Percentiles rank a stretch among this genome's conserved stretches.
Evolutionary conservation across 2,329 filamentous ascomycete genomes (phyloP).

Genomic region (Aspergillus hiratsukae): DNA sequence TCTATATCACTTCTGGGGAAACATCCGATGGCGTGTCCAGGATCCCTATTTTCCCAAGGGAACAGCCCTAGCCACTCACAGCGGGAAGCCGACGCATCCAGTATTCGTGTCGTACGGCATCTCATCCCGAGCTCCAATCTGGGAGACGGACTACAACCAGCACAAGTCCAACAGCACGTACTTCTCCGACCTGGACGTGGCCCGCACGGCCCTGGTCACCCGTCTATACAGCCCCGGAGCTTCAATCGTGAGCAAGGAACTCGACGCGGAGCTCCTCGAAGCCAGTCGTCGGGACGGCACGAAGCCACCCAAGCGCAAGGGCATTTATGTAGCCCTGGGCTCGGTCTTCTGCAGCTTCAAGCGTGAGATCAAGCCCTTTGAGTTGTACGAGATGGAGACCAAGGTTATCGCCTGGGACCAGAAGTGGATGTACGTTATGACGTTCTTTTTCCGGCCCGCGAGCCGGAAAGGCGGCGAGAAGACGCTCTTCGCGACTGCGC

Average conservation of each 20-base stretch:
- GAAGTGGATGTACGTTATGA: conserved; percentile 76
- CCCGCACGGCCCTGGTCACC: conserved; percentile 74
- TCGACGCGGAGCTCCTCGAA: conserved; percentile 48
- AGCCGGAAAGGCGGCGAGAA: conserved; percentile 50
- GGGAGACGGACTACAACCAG: conserved; percentile 82
- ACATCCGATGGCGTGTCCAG: conserved; percentile 49
- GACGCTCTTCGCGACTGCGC: conserved; percentile 64
- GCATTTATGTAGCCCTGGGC: conserved; percentile 64
- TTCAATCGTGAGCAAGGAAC: conserved; percentile 47
- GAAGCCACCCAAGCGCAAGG: conserved; percentile 44
- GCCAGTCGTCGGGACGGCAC: conserved; percentile 49
- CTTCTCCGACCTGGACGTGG: conserved; percentile 79
- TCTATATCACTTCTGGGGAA: conserved; percentile 53
- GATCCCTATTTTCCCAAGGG: conserved; percentile 43
- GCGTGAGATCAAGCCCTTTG: conserved; percentile 65
- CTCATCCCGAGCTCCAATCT: conserved; percentile 60
- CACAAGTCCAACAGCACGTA: conserved; percentile 84
- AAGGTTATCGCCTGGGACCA: conserved; percentile 69
- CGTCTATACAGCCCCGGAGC: conserved; percentile 60
- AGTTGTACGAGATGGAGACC: conserved; percentile 69
- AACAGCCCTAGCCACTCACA: conserved; percentile 29
- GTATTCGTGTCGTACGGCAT: conserved; percentile 71
- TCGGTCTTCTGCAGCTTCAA: conserved; percentile 71
- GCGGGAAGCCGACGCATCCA: conserved; percentile 47
- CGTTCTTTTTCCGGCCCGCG: conserved; percentile 61